A percentile compares a stretch with the other conserved stretches of the same genome.
Conservation (phyloP, 768 basidiomycete species). For the Trametes elegans region DNA sequence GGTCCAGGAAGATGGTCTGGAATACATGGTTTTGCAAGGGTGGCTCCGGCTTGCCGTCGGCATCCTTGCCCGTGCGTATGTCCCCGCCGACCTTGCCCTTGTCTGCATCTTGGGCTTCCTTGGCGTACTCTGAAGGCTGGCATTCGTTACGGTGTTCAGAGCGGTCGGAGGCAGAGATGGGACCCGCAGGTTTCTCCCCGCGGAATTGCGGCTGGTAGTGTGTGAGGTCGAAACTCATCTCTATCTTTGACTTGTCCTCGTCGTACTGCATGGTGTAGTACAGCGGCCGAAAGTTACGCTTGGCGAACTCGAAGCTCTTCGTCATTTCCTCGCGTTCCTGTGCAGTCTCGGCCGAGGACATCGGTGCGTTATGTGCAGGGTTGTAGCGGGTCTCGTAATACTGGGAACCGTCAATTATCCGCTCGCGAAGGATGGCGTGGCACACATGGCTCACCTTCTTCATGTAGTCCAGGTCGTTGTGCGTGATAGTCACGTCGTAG, state of each 20-base stretch:
- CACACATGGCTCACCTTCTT: slow-evolving; percentile 33
- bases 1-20: slow-evolving; percentile 50
- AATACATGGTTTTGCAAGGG: slow-evolving; percentile 44
- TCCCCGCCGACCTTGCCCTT: slow-evolving; percentile 12
- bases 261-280: slow-evolving; percentile 47
- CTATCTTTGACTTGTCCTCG: slow-evolving; percentile 43
- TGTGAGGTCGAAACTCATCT: slow-evolving; percentile 53
- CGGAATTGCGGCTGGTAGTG: slow-evolving; percentile 47
- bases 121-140: slow-evolving; percentile 2
- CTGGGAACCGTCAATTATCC: slow-evolving; percentile 22
- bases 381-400: slow-evolving; percentile 41
- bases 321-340: slow-evolving; percentile 28
- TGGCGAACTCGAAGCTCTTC: slow-evolving; percentile 36
- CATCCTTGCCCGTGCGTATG: slow-evolving; percentile 21
- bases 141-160: slow-evolving; percentile 24
- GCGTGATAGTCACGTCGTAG: slow-evolving; percentile 50
- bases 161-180: slow-evolving; percentile 18
- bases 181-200: slow-evolving; percentile 29
- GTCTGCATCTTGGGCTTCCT: slow-evolving; percentile 8
- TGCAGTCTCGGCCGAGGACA: slow-evolving; percentile 19
- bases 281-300: slow-evolving; percentile 41
- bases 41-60: slow-evolving; percentile 24
- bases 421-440: too few species aligned
- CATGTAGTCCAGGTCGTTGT: slow-evolving; percentile 47
- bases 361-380: slow-evolving; percentile 30